Base-by-base conservation (phyloP, 352 stramenopile genomes). In the Phytophthora pini region DNA sequence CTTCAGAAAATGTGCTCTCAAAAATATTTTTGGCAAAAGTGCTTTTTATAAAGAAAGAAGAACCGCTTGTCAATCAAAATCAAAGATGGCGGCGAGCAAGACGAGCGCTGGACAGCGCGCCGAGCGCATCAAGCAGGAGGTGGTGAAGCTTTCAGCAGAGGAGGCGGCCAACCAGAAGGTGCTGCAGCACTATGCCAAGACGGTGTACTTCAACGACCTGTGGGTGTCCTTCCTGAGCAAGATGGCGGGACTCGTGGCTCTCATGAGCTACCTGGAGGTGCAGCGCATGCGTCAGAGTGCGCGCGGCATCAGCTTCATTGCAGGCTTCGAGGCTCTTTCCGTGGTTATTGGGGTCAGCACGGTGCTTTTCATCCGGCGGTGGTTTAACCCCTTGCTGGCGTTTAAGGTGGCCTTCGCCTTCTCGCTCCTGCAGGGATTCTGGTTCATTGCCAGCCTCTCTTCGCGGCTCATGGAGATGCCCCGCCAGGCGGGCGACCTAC, bases 201-300 rank as follows among this genome's bases (percentile, higher is more conserved):
- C 86, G 5, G 72, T 93, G 31, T 89, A 93, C 74, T 94, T 94
- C 61, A 94, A 94, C 59, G 82, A 91, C 61, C 65, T 92, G 31
- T 94, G 86, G 86, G 82, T 88, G 47, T 85, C 79, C n/a, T 93
- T 94, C 60, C 43, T 94, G 38, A 83, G 76, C 73, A 94, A 93
- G 57, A 86, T 92, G 68, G 76, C 80, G 11, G 81, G 71, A 0
- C 76, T 93, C 41, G 80, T 94, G 54, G 68, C 72, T 56, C 65
- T 92, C 62, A 90, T 94, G 77, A 78, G 72, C 57, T 76, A 68
- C 52, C 39, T 93, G 43, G 70, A 82, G 70, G 47, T 90, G 39
- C 82, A 91, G 64, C 67, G 74, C 57, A 88, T 93, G 80, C 65
- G 74, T 36, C 50, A 76, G 31, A 84, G 73, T 53, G 55, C 70